phyloP scores from a whole-genome alignment of 1,284 basidiomycete genomes.

The Pseudozyma sp. region DNA sequence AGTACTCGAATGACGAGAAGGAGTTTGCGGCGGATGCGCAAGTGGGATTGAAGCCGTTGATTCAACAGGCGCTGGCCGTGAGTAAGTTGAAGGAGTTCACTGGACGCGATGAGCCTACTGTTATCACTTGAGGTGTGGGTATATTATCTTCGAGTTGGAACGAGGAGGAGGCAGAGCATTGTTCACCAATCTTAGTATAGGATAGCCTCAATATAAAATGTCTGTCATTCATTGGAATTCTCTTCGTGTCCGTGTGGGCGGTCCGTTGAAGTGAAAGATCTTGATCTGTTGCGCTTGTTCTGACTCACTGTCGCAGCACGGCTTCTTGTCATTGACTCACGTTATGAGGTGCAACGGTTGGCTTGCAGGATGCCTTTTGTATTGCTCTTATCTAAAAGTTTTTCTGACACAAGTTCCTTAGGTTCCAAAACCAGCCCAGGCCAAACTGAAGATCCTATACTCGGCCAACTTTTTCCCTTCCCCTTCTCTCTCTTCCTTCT shows the following conservation, averaged over 20 bases:
- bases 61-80: constrained; percentile 88
- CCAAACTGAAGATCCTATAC: constrained; percentile 61
- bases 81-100: constrained; percentile 87
- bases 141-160: too few species aligned
- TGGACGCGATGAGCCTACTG: constrained; percentile 88
- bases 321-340: neutral
- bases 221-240: too few species aligned
- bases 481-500: neutral
- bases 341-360: too few species aligned
- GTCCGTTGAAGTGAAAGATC: too few species aligned
- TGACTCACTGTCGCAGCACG: neutral
- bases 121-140: constrained; percentile 78
- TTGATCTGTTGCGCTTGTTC: too few species aligned
- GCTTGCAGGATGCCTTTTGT: neutral
- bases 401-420: constrained; percentile 10
- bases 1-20: constrained; percentile 84
- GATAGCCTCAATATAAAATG: neutral
- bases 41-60: constrained; percentile 91
- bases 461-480: constrained; percentile 36
- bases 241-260: too few species aligned
- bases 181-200: neutral
- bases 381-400: neutral
- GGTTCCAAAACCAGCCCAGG: constrained; percentile 68
- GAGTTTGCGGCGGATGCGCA: constrained; percentile 84
- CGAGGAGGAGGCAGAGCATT: neutral